Conservation (phyloP, 1,284 basidiomycete species). For the Bjerkandera adusta region DNA sequence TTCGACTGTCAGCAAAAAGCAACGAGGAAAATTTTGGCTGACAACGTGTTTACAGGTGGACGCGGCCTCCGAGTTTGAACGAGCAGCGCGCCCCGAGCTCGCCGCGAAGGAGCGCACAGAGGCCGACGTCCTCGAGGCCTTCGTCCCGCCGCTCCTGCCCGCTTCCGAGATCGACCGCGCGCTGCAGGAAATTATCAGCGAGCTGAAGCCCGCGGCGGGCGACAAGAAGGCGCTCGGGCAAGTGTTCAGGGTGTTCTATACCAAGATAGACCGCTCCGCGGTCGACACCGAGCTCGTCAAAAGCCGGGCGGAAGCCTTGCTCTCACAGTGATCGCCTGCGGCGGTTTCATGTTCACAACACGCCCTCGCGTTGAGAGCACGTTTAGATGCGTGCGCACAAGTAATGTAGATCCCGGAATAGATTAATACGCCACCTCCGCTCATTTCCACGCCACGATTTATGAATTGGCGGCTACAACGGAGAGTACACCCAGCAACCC, state of each 20-base stretch:
- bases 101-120: constrained; percentile 62
- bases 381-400: neutral
- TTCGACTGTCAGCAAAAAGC: too few species aligned
- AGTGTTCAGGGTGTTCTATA: constrained; percentile 63
- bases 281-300: constrained; percentile 60
- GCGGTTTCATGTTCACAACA: too few species aligned
- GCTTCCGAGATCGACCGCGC: constrained; percentile 51
- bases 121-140: constrained; percentile 48
- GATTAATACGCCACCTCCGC: constrained; percentile 3
- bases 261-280: constrained; percentile 51
- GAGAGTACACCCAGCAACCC: too few species aligned
- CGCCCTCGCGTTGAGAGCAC: constrained; percentile 4
- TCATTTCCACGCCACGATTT: neutral
- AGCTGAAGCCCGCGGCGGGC: constrained; percentile 20
- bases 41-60: constrained; percentile 48
- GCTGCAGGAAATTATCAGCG: constrained; percentile 40
- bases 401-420: constrained; percentile 1
- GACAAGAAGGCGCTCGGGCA: constrained; percentile 40
- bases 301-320: constrained; percentile 42
- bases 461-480: neutral
- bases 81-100: constrained; percentile 61
- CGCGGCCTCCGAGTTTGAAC: constrained; percentile 51
- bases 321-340: constrained; percentile 26
- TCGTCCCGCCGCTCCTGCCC: constrained; percentile 59
- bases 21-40: constrained; percentile 8